Evolutionary conservation across 1,284 basidiomycete genomes (phyloP), one percentile per base, ranked within the genome.

Genomic region (Heimioporus retisporus): DNA sequence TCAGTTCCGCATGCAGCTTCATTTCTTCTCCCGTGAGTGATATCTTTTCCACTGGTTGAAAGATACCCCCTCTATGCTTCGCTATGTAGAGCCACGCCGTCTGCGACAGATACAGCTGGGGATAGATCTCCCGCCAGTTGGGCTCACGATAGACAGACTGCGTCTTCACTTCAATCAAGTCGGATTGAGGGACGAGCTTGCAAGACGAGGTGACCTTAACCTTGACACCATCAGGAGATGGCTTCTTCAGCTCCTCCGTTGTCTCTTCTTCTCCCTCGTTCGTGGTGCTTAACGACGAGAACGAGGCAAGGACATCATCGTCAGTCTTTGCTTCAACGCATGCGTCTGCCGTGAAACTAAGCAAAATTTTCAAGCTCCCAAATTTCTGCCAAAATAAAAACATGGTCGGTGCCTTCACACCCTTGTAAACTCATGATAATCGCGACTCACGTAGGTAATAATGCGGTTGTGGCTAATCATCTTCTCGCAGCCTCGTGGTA

Each of bases 61-160:
- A 84, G 4, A 13, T 58, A 10, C 83, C 82, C 3, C 64, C 40
- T 6, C 57, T 64, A 64, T 84, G 83, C 55, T 69, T 71, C 3
- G 81, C 84, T 62, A 83, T 61, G 59, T 80, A 79, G 35, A 83
- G 68, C 65, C 73, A 74, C 6, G 74, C 69, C 5, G 81, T 85
- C 67, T 84, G 82, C 10, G 83, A 81, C 23, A 85, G 69, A 65
- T 75, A 82, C 28, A 84, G 59, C 68, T 85, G 82, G 1, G 81
- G 77, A 70, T 82, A 83, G 8, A 75, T 69, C 4, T 82, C 77
- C n/a, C 55, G 68, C 84, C 84, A 84, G 50, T 82, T 74, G 19
- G 75, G 67, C 15, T 75, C 68, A 14, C 71, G 68, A 42, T 61
- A 55, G 3, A 40, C 53, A 2, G 81, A 75, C 44, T 82, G 75